Conservation (phyloP, 495 filamentous ascomycete species). For the Penicillium pulvis region DNA sequence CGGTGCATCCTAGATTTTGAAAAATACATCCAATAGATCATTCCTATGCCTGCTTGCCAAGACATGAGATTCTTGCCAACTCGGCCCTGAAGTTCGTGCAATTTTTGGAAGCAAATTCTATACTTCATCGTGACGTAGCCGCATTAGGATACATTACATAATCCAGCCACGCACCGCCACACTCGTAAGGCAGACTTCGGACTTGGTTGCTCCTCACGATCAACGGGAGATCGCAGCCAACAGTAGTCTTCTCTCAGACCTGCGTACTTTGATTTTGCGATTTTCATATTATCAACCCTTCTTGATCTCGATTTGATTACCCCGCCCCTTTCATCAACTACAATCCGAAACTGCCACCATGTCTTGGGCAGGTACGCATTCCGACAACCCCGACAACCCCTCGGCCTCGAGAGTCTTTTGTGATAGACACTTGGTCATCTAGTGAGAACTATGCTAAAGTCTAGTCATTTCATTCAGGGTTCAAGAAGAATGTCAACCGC, state of each 20-base stretch:
- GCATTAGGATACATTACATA: constrained; percentile 20
- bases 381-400: background rate
- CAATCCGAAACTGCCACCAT: constrained; percentile 42
- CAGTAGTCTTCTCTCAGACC: background rate
- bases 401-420: background rate
- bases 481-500: constrained; percentile 99
- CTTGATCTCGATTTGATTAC: background rate
- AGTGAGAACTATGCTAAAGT: constrained; percentile 6
- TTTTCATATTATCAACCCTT: background rate
- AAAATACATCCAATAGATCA: background rate
- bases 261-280: background rate
- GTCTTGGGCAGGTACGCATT: constrained; percentile 63
- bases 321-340: background rate
- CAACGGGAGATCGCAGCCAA: background rate
- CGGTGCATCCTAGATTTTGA: background rate
- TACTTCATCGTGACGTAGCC: constrained; percentile 26
- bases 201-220: background rate
- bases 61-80: background rate
- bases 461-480: constrained; percentile 56
- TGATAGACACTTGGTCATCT: background rate
- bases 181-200: constrained; percentile 9
- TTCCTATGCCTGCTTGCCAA: background rate
- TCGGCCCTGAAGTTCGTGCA: background rate
- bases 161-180: constrained; percentile 20
- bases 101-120: background rate